Evolutionary conservation across 805 yeast genomes (phyloP).

Genomic region (Ascoidea asiatica): DNA sequence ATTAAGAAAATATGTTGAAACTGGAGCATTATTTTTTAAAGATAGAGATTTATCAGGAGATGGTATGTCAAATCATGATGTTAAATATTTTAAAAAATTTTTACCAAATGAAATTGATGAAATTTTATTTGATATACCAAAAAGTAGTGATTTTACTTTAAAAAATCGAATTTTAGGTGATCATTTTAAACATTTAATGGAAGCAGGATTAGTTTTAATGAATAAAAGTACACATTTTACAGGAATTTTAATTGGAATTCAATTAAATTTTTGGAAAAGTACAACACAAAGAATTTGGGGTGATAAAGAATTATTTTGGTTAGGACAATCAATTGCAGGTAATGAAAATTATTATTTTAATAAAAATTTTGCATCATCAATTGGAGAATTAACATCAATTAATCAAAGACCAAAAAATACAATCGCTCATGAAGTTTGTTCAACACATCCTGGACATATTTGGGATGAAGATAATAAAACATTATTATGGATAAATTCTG

Average conservation of each 20-base stretch:
- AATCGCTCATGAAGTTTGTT: constrained; percentile 33
- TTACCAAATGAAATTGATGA: constrained; percentile 21
- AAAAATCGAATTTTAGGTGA: constrained; percentile 11
- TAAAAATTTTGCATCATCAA: constrained; percentile 21
- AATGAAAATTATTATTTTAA: constrained; percentile 24
- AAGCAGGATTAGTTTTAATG: constrained; percentile 30
- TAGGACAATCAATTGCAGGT: constrained; percentile 38
- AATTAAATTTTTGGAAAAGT: constrained; percentile 24
- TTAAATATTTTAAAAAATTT: constrained; percentile 20
- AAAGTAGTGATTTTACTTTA: constrained; percentile 8
- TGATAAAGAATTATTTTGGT: constrained; percentile 70
- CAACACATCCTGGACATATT: constrained; percentile 47
- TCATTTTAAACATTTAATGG: constrained; percentile 27
- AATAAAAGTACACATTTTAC: constrained; percentile 34
- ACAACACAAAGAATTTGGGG: constrained; percentile 48
- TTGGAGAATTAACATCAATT: constrained; percentile 20
- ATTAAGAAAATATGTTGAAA: constrained; percentile 17
- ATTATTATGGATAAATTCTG: constrained; percentile 48
- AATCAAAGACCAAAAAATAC: constrained; percentile 3
- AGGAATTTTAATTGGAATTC: constrained; percentile 31
- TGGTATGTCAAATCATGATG: constrained; percentile 14
- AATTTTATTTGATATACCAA: constrained; percentile 11
- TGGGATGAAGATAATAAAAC: constrained; percentile 31
- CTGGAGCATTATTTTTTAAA: constrained; percentile 28
- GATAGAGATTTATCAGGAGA: constrained; percentile 24